Base-by-base conservation (phyloP, 495 filamentous ascomycete species). In the Chlorociboria aeruginascens region DNA sequence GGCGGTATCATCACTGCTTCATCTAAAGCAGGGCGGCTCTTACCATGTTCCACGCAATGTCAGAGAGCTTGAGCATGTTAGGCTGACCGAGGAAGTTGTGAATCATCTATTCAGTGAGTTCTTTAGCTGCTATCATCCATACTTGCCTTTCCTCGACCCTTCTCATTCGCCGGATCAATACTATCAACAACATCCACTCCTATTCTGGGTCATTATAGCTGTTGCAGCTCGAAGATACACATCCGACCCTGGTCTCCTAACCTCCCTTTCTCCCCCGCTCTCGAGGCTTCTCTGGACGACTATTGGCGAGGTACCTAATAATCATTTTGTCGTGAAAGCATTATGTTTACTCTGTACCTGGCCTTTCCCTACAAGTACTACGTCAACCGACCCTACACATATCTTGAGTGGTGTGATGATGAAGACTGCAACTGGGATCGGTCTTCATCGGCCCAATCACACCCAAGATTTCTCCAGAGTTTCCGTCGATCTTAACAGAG, bases 341-440 rank as follows among this genome's bases (percentile, higher is more conserved):
- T 72, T 96, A 34, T 89, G 84, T 63, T 61, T 96, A 25, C 69
- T 96, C 34, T 96, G 89, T 65, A 83, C 84, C 7, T 96, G 89
- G 89, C 89, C 89, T 9, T 73, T 94, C 17, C 89, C 89, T 4
- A 86, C 82, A 3, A 89, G 82, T 61, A 90, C 83, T 16, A 93
- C 87, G 7, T 84, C 85, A 4, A 78, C 77, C 7, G 89, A 96
- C 61, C 86, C 87, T 1, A 95, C 89, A 0, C 89, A 93, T 57
- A 94, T 93, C 67, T 70, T 94, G 9, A 81, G 83, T 56, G 89
- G 89, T 28, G 74, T 92, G 56, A 89, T 95, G 88, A 84, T 94
- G 73, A 88, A 94, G 61, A 79, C 89, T 45, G 85, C 89, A 11
- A 89, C 89, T 64, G 86, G 90, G 52, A 83, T 90, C 48, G 89